Base-by-base conservation (phyloP, 2,329 filamentous ascomycete genomes). In the Rhynchosporium secalis region DNA sequence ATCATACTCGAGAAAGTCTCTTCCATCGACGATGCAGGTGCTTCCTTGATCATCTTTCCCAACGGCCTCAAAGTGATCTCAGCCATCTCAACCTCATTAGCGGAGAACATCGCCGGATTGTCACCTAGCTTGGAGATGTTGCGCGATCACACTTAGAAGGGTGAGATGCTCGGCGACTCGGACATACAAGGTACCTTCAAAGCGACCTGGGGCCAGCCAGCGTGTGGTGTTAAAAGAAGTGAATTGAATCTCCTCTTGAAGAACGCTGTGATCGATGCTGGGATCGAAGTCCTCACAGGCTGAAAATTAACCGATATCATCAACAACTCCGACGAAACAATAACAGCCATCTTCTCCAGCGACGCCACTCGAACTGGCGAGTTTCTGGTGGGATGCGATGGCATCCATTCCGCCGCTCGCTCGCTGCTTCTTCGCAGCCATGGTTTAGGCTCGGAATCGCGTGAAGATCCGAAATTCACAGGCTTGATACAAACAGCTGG, bases 381-480 rank as follows among this genome's bases (percentile, higher is more conserved):
- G 5, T 64, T 66, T 40, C 56, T 66, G 1, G 48, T 66, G 26
- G 64, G 64, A n/a, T 66, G 64, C 47, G 62, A 66, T 58, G 64
- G 64, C 28, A 62, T 66, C 28, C 60, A 47, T 40, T 45, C 58
- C 46, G 46, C 28, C 2, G 56, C 62, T 2, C 60, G 64, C 41
- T 20, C 40, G n/a, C 38, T 62, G 15, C 9, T 66, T 28, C 51
- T 62, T 2, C 15, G n/a, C 6, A 20, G 15, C n/a, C 43, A 45
- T 20, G 43, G 43, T 3, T 15, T 45, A 36, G 33, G 9, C 33
- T 36, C 33, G 9, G 9, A 36, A 10, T 10, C 1, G 43, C 13
- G 3, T 15, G n/a, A 20, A 20, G 43, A 45, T 3, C 43, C 43
- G 15, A 7, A 20, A 7, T 45, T 45, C 15, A 45, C 43, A 2